Percentiles rank a stretch among this genome's conserved stretches.
phyloP scores from a whole-genome alignment of 1,284 basidiomycete species.

The Leccinum pachyderme region DNA sequence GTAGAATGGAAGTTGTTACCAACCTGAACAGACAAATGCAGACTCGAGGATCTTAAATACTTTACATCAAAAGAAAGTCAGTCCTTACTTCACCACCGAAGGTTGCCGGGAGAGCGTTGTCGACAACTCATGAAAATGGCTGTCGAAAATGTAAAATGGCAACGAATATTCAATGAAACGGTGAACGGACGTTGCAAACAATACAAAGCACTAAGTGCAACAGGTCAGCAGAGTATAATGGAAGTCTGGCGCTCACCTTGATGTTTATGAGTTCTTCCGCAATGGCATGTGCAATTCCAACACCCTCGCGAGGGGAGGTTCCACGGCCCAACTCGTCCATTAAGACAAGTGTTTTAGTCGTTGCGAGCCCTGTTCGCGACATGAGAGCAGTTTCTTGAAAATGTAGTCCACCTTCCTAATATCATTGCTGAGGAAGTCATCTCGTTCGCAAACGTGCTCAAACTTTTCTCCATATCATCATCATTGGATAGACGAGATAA shows the following conservation, averaged over 20 bases:
- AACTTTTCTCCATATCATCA: conserved; percentile 81
- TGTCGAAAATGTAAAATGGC: conserved; percentile 26
- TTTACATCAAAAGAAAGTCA: conserved; percentile 21
- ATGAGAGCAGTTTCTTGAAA: neutral
- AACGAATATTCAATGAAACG: neutral
- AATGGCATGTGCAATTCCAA: conserved; percentile 90
- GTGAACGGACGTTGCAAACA: conserved; percentile 80
- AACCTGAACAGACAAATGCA: conserved; percentile 83
- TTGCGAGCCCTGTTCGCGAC: conserved; percentile 62
- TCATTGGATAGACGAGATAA: conserved; percentile 90
- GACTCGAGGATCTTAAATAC: conserved; percentile 38
- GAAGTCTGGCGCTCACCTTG: conserved; percentile 48
- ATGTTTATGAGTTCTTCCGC: conserved; percentile 79
- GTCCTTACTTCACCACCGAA: conserved; percentile 66
- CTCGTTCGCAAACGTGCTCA: conserved; percentile 92
- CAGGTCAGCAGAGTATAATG: conserved; percentile 1
- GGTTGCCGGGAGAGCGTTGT: conserved; percentile 71
- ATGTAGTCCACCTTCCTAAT: conserved; percentile 47
- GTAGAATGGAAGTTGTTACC: conserved; percentile 10
- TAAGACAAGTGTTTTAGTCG: conserved; percentile 70
- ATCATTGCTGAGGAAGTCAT: conserved; percentile 92
- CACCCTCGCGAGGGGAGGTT: conserved; percentile 82
- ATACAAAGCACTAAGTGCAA: conserved; percentile 66
- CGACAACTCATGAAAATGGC: conserved; percentile 71
- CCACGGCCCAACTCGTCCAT: conserved; percentile 92